Conservation (phyloP, 2,329 filamentous ascomycete species). For the Colletotrichum kahawae region DNA sequence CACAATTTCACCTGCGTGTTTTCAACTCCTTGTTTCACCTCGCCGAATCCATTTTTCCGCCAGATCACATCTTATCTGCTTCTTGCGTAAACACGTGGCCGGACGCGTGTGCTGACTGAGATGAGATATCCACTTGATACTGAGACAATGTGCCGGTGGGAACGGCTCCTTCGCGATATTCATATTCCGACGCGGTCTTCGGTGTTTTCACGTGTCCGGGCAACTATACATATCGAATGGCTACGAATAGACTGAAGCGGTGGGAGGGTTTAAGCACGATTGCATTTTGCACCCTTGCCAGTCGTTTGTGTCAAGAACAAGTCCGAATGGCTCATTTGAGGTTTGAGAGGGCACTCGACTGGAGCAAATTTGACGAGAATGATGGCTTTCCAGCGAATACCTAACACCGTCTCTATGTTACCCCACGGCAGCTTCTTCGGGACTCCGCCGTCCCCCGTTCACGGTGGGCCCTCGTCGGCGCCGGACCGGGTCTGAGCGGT, state of each 20-base stretch:
- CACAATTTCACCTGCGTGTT: neutral
- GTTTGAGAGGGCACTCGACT: neutral
- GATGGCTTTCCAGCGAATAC: neutral
- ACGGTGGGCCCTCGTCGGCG: neutral
- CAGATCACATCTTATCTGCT: neutral
- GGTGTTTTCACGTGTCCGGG: neutral
- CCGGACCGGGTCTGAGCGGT: neutral
- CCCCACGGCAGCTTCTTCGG: neutral
- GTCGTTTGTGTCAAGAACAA: neutral
- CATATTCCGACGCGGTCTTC: neutral
- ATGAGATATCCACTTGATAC: neutral
- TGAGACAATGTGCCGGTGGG: neutral
- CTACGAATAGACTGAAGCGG: neutral
- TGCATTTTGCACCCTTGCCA: neutral
- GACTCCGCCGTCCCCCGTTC: neutral
- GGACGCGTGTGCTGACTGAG: slow-evolving; percentile 9
- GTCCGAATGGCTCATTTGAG: neutral
- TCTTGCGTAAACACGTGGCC: slow-evolving; percentile 12
- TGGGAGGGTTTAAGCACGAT: neutral
- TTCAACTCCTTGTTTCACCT: slow-evolving; percentile 1
- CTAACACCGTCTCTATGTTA: neutral
- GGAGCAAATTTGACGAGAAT: neutral
- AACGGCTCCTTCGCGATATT: neutral
- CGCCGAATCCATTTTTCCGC: neutral
- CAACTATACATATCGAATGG: neutral